Evolutionary conservation across 768 basidiomycete genomes (phyloP).

Genomic region (Boletus rubropictus): DNA sequence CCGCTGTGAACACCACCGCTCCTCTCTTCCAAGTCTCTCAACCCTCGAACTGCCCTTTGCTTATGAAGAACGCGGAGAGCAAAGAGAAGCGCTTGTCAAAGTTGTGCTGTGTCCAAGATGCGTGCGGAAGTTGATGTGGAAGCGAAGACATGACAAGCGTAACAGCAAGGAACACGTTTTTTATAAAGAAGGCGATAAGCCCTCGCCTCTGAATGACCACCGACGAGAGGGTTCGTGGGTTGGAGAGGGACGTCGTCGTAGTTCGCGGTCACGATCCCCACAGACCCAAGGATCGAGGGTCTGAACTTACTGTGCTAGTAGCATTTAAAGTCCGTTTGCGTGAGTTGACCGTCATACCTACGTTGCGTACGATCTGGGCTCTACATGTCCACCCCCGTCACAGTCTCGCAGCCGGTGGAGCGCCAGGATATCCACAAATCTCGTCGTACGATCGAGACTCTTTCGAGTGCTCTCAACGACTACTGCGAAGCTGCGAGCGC

Average conservation of each 20-base stretch:
- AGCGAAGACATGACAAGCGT: constrained; percentile 61
- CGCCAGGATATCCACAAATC: constrained; percentile 73
- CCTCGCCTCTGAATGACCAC: neutral
- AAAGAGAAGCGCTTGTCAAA: constrained; percentile 83
- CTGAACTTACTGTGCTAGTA: too few relatives aligned
- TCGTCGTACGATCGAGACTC: constrained; percentile 67
- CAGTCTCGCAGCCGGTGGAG: constrained; percentile 41
- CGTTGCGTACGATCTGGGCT: too few relatives aligned
- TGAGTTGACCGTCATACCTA: too few relatives aligned
- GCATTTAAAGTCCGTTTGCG: constrained; percentile 25
- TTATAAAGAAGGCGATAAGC: too few relatives aligned
- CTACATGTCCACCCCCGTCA: constrained; percentile 12
- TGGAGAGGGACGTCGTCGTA: constrained; percentile 3
- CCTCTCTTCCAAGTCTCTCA: constrained; percentile 38
- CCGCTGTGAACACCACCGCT: constrained; percentile 66
- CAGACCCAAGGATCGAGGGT: constrained; percentile 11
- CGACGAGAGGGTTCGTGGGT: neutral
- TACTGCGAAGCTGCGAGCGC: constrained; percentile 68
- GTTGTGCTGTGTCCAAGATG: constrained; percentile 80
- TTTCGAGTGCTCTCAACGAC: constrained; percentile 62
- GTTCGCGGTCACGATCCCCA: constrained; percentile 30
- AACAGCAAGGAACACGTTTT: constrained; percentile 10
- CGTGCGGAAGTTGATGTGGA: constrained; percentile 82
- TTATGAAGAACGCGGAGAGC: constrained; percentile 73
- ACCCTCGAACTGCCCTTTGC: constrained; percentile 89